These are phyloP conservation scores for Heteromeles arbutifolia DNA, from an alignment of 306 rosid species.

Conservation along the genomic window DNA sequence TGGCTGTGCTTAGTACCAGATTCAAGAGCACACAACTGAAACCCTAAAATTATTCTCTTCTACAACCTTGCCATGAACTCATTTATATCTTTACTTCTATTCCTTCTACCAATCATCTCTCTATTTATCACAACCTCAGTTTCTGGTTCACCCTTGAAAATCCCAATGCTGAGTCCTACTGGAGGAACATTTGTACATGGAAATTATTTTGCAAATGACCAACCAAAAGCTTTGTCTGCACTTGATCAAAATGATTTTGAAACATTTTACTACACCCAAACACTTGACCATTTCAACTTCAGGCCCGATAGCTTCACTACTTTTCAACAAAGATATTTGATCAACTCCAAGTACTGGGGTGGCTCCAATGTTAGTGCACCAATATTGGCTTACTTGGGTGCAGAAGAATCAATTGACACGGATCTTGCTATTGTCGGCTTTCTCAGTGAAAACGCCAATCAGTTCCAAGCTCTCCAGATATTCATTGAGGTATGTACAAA, in stretches of 20 bases:
- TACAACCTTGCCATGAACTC: background rate
- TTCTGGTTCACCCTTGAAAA: conserved; percentile 10
- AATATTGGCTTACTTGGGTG: conserved; percentile 56
- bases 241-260: conserved; percentile 13
- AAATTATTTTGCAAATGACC: background rate
- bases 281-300: conserved; percentile 71
- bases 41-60: background rate
- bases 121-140: conserved; percentile 18
- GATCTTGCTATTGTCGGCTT: conserved; percentile 32
- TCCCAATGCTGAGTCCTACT: conserved; percentile 50
- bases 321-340: conserved; percentile 56
- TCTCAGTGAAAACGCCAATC: conserved; percentile 47
- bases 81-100: conserved; percentile 6
- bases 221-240: background rate
- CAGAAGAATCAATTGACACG: conserved; percentile 42
- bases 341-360: conserved; percentile 63
- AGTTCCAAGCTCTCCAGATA: conserved; percentile 54
- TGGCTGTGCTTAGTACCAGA: no score
- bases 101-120: conserved; percentile 13
- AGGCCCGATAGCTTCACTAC: conserved; percentile 48
- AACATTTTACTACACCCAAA: conserved; percentile 51
- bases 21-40: no score
- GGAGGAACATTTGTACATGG: conserved; percentile 17
- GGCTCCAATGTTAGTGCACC: conserved; percentile 57
- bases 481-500: conserved; percentile 51